Evolutionary conservation across 805 yeast genomes (phyloP).

Genomic region (Pichia rugopelliculosa): DNA sequence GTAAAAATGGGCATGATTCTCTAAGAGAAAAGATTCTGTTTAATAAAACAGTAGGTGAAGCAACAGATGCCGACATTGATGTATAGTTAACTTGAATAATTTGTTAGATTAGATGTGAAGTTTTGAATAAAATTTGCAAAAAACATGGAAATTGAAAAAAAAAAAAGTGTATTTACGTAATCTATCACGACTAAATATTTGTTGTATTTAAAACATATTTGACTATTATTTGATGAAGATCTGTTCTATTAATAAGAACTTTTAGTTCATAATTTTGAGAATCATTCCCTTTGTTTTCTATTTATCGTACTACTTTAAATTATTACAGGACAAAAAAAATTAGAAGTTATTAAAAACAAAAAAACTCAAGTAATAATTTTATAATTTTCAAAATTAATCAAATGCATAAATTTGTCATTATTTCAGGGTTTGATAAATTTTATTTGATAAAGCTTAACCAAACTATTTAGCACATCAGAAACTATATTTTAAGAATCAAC

Average conservation of each 20-base stretch:
- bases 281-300: not conserved
- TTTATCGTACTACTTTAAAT: too few species aligned
- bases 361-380: too few species aligned
- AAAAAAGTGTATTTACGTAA: not conserved
- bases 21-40: conserved; percentile 60
- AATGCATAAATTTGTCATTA: too few species aligned
- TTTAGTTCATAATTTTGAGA: not conserved
- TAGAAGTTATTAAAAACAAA: too few species aligned
- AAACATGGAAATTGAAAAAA: not conserved
- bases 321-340: too few species aligned
- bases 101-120: too few species aligned
- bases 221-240: too few species aligned
- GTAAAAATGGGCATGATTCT: conserved; percentile 67
- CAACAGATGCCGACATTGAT: conserved; percentile 23
- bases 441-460: not conserved
- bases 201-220: not conserved
- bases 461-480: not conserved
- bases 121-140: not conserved
- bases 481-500: not conserved
- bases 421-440: too few species aligned
- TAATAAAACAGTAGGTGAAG: conserved; percentile 45
- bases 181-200: not conserved
- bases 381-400: too few species aligned
- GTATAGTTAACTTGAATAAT: too few species aligned
- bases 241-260: too few species aligned